Evolutionary conservation across 2,329 filamentous ascomycete genomes (phyloP).

Genomic region (Fusarium equiseti): DNA sequence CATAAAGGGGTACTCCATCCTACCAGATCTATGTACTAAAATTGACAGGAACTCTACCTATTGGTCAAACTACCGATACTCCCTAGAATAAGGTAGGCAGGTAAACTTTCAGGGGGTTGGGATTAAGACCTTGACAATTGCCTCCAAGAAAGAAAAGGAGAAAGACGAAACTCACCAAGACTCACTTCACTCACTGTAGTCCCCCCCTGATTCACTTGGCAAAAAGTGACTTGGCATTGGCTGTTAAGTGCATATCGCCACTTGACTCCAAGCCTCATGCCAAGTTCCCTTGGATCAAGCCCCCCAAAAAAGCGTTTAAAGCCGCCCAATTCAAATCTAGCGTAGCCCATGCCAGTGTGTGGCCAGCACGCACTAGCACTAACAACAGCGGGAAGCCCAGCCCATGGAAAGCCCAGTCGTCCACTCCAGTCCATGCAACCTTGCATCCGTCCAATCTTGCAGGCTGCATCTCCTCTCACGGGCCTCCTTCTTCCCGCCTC

Average conservation of each 20-base stretch:
- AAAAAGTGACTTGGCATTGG: background rate
- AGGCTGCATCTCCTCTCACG: conserved; percentile 11
- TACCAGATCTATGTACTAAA: conserved; percentile 13
- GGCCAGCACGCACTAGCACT: background rate
- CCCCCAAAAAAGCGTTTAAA: conserved; percentile 26
- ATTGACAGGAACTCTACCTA: conserved; percentile 14
- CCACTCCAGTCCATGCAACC: background rate
- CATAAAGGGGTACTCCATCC: conserved; percentile 3
- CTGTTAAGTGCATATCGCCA: conserved; percentile 13
- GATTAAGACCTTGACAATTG: conserved; percentile 1
- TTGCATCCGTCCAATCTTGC: background rate
- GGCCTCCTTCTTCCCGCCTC: conserved; percentile 29
- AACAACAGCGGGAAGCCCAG: conserved; percentile 6
- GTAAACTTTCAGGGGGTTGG: conserved; percentile 16
- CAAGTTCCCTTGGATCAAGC: background rate
- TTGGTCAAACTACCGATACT: conserved; percentile 1
- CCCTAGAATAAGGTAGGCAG: background rate
- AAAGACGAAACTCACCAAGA: background rate
- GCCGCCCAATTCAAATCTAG: conserved; percentile 13
- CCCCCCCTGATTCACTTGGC: conserved; percentile 36
- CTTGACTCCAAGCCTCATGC: conserved; percentile 6
- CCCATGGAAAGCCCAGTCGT: background rate
- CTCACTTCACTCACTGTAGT: background rate
- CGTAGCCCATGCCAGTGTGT: background rate
- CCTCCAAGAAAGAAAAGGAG: conserved; percentile 11